A percentile compares a stretch with the other conserved stretches of the same genome.
phyloP scores from a whole-genome alignment of 2,329 filamentous ascomycete species.

The Epichloe gansuensis region DNA sequence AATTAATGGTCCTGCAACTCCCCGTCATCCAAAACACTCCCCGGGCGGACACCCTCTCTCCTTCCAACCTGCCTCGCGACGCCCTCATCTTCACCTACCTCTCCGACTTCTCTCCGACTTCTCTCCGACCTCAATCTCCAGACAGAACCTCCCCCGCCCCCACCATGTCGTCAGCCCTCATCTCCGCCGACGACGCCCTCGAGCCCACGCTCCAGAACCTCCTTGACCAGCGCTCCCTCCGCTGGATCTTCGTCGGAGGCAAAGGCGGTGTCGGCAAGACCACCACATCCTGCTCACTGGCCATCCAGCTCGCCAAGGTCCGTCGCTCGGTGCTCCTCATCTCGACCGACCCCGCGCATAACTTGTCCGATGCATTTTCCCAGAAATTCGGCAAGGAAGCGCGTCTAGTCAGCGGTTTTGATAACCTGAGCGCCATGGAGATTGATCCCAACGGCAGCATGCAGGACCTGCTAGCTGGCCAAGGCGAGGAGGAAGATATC shows the following conservation, averaged over 20 bases:
- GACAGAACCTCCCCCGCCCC: not conserved
- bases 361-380: slow-evolving; percentile 92
- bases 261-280: slow-evolving; percentile 99
- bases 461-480: slow-evolving; percentile 76
- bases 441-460: slow-evolving; percentile 98
- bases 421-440: slow-evolving; percentile 95
- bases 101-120: too few relatives aligned
- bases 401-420: slow-evolving; percentile 79
- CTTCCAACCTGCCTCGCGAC: not conserved
- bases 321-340: slow-evolving; percentile 95
- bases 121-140: not conserved
- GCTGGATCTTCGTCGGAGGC: slow-evolving; percentile 98
- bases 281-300: slow-evolving; percentile 96
- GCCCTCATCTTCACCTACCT: not conserved
- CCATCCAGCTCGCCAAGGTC: slow-evolving; percentile 91
- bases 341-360: slow-evolving; percentile 96
- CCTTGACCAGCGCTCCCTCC: slow-evolving; percentile 85
- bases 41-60: not conserved
- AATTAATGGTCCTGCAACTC: too few relatives aligned
- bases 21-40: too few relatives aligned
- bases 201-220: slow-evolving; percentile 91
- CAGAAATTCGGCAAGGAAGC: slow-evolving; percentile 99
- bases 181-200: slow-evolving; percentile 55
- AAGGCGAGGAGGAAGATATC: slow-evolving; percentile 56
- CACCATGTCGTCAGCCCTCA: slow-evolving; percentile 29